These are phyloP conservation scores for Rosa rugosa DNA, from an alignment of 306 rosid species.

Conservation along the genomic window DNA sequence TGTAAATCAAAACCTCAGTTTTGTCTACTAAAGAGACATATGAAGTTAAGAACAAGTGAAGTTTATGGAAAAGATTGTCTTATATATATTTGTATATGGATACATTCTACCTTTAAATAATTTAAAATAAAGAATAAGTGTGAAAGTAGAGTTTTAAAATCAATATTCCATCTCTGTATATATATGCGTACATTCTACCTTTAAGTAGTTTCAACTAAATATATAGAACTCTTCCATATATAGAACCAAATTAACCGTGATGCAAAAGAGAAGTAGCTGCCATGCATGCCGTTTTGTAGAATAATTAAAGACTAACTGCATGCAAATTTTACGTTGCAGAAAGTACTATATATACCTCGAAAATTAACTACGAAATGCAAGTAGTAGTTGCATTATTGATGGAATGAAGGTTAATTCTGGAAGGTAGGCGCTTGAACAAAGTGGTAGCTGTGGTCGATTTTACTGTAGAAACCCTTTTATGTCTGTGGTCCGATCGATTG, in stretches of 20 bases:
- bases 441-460: background rate
- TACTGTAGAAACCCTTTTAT: background rate
- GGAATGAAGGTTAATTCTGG: background rate
- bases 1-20: no score
- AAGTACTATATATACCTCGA: background rate
- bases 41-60: no score
- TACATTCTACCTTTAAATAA: no score
- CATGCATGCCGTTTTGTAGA: background rate
- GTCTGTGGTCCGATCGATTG: background rate
- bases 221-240: background rate
- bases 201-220: no score
- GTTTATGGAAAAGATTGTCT: no score
- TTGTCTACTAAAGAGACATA: no score
- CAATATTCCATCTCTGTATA: no score
- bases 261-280: background rate
- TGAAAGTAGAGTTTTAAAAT: no score
- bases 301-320: background rate
- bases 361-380: background rate
- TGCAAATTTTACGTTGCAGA: background rate
- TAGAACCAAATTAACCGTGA: background rate
- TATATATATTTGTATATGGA: no score
- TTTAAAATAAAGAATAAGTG: no score
- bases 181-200: no score
- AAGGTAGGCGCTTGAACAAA: background rate
- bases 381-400: background rate